Evolutionary conservation across 768 basidiomycete species (phyloP).

Genomic region (Pholiota conissans): DNA sequence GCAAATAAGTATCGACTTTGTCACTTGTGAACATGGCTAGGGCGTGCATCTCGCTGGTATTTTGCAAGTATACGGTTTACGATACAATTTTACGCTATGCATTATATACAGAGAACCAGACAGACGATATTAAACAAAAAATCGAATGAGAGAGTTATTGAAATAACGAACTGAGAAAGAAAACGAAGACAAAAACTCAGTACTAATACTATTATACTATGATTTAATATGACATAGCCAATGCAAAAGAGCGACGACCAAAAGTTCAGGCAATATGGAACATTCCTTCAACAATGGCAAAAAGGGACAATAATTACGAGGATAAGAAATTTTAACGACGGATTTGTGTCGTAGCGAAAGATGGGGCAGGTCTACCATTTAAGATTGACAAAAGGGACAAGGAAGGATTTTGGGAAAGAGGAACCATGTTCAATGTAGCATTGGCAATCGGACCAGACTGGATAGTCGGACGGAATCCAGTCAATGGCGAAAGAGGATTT

Average conservation of each 20-base stretch:
- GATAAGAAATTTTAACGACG: conserved; percentile 8
- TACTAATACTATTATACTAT: conserved; percentile 2
- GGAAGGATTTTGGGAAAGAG: conserved; percentile 12
- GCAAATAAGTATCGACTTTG: too few species aligned
- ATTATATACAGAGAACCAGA: too few species aligned
- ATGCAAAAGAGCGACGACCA: conserved; percentile 1
- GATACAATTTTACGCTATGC: not conserved
- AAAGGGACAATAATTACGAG: too few species aligned
- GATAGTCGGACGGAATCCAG: conserved; percentile 11
- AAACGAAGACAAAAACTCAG: not conserved
- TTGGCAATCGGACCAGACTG: conserved; percentile 5
- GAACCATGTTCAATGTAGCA: conserved; percentile 8
- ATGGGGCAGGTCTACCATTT: conserved; percentile 20
- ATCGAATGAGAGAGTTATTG: not conserved
- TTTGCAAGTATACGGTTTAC: not conserved
- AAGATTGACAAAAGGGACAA: conserved; percentile 29
- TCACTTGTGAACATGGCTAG: too few species aligned
- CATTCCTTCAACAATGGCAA: not conserved
- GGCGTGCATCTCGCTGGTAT: too few species aligned
- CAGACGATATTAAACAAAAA: not conserved
- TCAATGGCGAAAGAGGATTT: conserved; percentile 4
- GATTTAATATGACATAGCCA: not conserved
- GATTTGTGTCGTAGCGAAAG: conserved; percentile 6
- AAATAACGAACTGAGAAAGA: too few species aligned
- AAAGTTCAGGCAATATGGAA: too few species aligned